These are phyloP conservation scores for Ramalina intermedia DNA, from an alignment of 495 filamentous ascomycete species.

Conservation along the genomic window DNA sequence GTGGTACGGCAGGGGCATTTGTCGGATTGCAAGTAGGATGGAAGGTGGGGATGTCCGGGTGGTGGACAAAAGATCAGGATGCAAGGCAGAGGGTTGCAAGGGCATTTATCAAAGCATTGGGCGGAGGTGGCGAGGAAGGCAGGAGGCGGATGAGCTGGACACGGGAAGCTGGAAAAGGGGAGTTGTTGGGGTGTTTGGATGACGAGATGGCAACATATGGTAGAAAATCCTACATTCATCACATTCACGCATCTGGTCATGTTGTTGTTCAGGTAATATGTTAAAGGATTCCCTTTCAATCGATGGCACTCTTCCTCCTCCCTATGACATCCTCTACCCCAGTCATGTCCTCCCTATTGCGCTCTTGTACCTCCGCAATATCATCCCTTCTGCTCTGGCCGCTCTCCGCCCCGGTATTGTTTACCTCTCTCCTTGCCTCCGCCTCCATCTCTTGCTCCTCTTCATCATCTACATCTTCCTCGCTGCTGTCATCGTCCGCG, in stretches of 20 bases:
- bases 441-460: conserved; percentile 8
- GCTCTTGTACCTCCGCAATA: neutral
- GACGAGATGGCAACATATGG: no score
- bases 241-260: no score
- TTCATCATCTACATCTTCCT: conserved; percentile 21
- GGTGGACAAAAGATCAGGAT: conserved; percentile 39
- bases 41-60: conserved; percentile 33
- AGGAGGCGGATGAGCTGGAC: conserved; percentile 42
- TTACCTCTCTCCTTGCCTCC: conserved; percentile 8
- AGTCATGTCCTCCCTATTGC: conserved; percentile 7
- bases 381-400: conserved; percentile 8
- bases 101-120: conserved; percentile 47
- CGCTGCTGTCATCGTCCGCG: conserved; percentile 6
- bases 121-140: conserved; percentile 45
- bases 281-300: neutral
- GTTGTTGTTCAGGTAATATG: no score
- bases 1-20: conserved; percentile 44
- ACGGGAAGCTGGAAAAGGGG: conserved; percentile 9
- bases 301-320: conserved; percentile 12
- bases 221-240: no score
- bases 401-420: conserved; percentile 7
- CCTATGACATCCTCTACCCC: conserved; percentile 15
- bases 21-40: conserved; percentile 50
- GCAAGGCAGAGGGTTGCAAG: conserved; percentile 39
- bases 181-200: no score